A percentile compares a stretch with the other conserved stretches of the same genome.
phyloP scores from a whole-genome alignment of 257 asterid genomes.

The Perilla frutescens region DNA sequence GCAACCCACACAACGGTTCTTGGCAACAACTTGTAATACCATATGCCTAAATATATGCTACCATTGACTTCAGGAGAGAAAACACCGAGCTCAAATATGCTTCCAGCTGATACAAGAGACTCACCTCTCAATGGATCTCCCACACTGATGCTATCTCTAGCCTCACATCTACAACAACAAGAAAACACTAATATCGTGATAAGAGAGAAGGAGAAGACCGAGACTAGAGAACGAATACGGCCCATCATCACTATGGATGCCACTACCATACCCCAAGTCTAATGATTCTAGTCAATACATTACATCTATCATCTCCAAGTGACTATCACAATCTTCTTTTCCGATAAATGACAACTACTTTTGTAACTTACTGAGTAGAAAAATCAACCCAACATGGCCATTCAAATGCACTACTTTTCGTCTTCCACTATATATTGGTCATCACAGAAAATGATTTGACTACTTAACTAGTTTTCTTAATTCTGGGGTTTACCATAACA shows the following conservation, averaged over 20 bases:
- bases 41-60: slow-evolving; percentile 50
- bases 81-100: slow-evolving; percentile 51
- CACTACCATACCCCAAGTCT: not conserved
- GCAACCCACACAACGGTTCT: slow-evolving; percentile 61
- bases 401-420: not conserved
- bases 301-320: not conserved
- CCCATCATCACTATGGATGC: not conserved
- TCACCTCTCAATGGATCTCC: not conserved
- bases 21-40: slow-evolving; percentile 39
- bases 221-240: not conserved
- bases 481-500: no score
- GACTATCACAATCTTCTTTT: not conserved
- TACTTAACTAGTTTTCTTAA: no score
- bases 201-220: not conserved
- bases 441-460: not conserved
- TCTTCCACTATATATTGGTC: not conserved
- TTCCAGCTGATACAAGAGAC: slow-evolving; percentile 49
- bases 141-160: slow-evolving; percentile 42
- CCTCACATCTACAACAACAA: slow-evolving; percentile 28
- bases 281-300: not conserved
- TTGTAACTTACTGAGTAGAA: no score
- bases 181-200: not conserved
- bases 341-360: no score
- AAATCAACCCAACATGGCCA: not conserved
- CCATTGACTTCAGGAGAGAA: slow-evolving; percentile 29